Evolutionary conservation across 148 eudicot genomes (phyloP).

Genomic region (Fagopyrum homotropicum): DNA sequence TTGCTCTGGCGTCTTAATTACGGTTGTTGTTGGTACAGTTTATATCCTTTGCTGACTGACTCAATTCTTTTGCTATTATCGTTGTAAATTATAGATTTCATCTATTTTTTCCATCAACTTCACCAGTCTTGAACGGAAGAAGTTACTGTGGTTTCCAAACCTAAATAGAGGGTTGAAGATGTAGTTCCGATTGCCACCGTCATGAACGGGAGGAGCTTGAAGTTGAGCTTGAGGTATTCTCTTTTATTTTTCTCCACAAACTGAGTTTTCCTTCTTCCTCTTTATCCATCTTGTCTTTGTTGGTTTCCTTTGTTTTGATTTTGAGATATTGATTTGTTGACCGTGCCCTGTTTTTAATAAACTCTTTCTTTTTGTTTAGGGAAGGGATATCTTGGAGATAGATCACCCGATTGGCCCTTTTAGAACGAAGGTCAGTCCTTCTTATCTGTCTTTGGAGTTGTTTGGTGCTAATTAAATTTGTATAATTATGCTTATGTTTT

Average conservation of each 20-base stretch:
- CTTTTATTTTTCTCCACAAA: too few relatives aligned
- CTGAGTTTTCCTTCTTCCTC: too few relatives aligned
- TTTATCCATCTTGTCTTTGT: not conserved
- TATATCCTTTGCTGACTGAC: too few relatives aligned
- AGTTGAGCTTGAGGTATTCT: conserved; percentile 29
- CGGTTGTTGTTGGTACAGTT: too few relatives aligned
- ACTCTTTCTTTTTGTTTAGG: conserved; percentile 32
- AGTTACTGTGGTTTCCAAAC: conserved; percentile 23
- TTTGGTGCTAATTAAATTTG: too few relatives aligned
- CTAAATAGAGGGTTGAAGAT: conserved; percentile 30
- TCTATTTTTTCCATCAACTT: too few relatives aligned
- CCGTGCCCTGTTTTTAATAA: not conserved
- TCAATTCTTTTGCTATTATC: too few relatives aligned
- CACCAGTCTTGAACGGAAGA: not conserved
- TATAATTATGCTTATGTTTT: too few relatives aligned
- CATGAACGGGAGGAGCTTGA: conserved; percentile 46
- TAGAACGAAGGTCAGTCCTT: conserved; percentile 85
- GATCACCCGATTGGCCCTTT: conserved; percentile 77
- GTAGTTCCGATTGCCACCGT: conserved; percentile 47
- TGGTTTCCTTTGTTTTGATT: not conserved
- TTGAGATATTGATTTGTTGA: not conserved
- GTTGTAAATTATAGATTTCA: too few relatives aligned
- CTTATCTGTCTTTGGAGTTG: not conserved
- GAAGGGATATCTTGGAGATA: conserved; percentile 63
- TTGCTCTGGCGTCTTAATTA: too few relatives aligned